Base-by-base conservation (phyloP, 306 rosid species). In the Prunus salicina region DNA sequence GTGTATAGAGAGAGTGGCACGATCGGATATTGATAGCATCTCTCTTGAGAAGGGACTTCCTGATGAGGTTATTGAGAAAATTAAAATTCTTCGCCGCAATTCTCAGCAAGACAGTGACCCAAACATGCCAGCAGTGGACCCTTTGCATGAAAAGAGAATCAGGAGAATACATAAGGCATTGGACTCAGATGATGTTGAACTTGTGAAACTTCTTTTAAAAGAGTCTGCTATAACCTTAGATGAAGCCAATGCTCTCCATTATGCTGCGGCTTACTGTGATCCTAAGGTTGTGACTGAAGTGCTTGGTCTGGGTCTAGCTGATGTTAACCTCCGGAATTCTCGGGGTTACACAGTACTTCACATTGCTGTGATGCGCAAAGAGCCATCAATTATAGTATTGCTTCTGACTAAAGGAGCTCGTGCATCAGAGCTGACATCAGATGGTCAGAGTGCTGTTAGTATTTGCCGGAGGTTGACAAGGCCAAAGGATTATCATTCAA, bases 361-460 rank as follows among this genome's bases (percentile, higher is more conserved):
- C 64, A 64, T 83, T 57, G 89, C 89, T 75, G 89, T 86, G 46
- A 83, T 83, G 87, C 82, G 87, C 49, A 86, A 78, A 82, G 83
- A 83, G 62, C 89, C 87, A 24, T 83, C 87, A 3, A 73, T 83
- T 56, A 67, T 86, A 61, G 80, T 86, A 22, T 65, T 86, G n/a
- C 89, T 86, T 62, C 70, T 86, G 45, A 72, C 71, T 68, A 81
- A 80, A 67, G 89, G 89, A 66, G 87, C 89, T 61, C 12, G 41
- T 79, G 86, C 89, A 57, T 77, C 76, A 30, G 85, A 80, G 53
- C 70, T 80, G 62, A 86, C 89, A 4, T 56, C 43, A 16, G 89
- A 86, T 78, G 89, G 85, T 61, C 85, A 75, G 60, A 80, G 79
- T 66, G 83, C 89, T 16, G 89, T 84, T 24, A 80, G 79, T 77